phyloP scores from a whole-genome alignment of 495 filamentous ascomycete genomes.

The Pseudevernia furfuracea region DNA sequence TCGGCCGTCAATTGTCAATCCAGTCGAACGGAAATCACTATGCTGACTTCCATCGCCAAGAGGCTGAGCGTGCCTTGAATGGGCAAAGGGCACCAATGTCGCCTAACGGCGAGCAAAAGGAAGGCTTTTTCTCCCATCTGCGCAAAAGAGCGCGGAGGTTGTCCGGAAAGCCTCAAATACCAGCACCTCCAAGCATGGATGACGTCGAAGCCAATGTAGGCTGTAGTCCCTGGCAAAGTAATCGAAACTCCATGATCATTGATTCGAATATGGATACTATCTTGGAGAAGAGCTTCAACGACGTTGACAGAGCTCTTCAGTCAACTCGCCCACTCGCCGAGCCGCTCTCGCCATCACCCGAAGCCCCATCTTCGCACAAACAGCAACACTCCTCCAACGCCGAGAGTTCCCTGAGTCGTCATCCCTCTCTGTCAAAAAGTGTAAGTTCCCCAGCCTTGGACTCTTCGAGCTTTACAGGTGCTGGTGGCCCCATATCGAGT shows the following conservation, averaged over 20 bases:
- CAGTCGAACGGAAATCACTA: slow-evolving; percentile 92
- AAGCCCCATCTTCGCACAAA: slow-evolving; percentile 44
- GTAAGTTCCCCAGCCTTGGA: slow-evolving; percentile 56
- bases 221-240: slow-evolving; percentile 77
- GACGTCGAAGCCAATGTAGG: slow-evolving; percentile 89
- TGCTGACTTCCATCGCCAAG: slow-evolving; percentile 76
- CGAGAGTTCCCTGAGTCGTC: slow-evolving; percentile 46
- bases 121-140: slow-evolving; percentile 96
- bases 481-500: slow-evolving; percentile 63
- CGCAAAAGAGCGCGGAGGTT: slow-evolving; percentile 88
- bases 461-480: slow-evolving; percentile 48
- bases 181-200: slow-evolving; percentile 63
- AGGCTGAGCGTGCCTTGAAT: slow-evolving; percentile 84
- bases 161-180: slow-evolving; percentile 78
- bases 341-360: slow-evolving; percentile 44
- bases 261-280: slow-evolving; percentile 52
- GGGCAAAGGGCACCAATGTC: slow-evolving; percentile 62
- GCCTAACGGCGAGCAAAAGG: slow-evolving; percentile 64
- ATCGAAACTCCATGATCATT: slow-evolving; percentile 75
- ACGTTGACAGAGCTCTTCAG: slow-evolving; percentile 73
- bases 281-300: slow-evolving; percentile 54
- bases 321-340: slow-evolving; percentile 60
- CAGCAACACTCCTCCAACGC: slow-evolving; percentile 25
- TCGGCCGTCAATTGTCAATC: slow-evolving; percentile 89
- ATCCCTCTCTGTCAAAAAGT: slow-evolving; percentile 69